Base-by-base conservation (phyloP, 202 grass and related monocot species). In the Cymbopogon flexuosus region DNA sequence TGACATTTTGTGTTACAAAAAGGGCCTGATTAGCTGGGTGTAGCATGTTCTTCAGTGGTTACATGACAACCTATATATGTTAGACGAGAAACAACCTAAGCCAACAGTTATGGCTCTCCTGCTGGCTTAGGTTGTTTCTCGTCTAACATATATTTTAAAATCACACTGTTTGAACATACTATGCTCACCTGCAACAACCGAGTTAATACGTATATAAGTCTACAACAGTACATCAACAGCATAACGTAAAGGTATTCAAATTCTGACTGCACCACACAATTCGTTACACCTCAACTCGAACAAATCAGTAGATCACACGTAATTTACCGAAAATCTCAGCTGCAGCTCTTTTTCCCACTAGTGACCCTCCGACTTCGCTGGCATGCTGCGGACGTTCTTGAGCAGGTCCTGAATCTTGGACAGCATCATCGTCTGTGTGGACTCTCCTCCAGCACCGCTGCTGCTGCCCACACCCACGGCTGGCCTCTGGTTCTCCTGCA, bases 351-450 rank as follows among this genome's bases (percentile, higher is more conserved):
- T 81, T 86, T 88, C 81, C 14, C 62, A 65, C 52, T 83, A 86
- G 31, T 87, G 90, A 24, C 89, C 81, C 62, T 94, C 89, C 0
- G 87, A 64, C 56, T 93, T 94, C 0, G 69, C 33, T 39, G 87
- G 51, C 68, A 84, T 87, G 80, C 69, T 94, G 35, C 89, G 84
- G n/a, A 92, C 89, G 43, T 92, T 97, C 85, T 97, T 97, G 80
- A 97, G 89, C 84, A 97, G 85, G 74, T 97, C 94, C 80, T 97
- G 89, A 57, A 97, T 97, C 45, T 94, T 94, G 72, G 86, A 93
- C 37, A 97, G 83, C 93, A 96, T 91, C 81, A 89, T 54, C 51
- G 84, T 84, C 82, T 88, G 93, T 0, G 93, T 73, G 5, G 89
- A 67, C 6, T 92, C 91, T 2, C 45, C 43, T 6, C 39, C 52